Evolutionary conservation across 2,329 filamentous ascomycete genomes (phyloP), one percentile per base, ranked within the genome.

Genomic region (Cladosporium sp.): DNA sequence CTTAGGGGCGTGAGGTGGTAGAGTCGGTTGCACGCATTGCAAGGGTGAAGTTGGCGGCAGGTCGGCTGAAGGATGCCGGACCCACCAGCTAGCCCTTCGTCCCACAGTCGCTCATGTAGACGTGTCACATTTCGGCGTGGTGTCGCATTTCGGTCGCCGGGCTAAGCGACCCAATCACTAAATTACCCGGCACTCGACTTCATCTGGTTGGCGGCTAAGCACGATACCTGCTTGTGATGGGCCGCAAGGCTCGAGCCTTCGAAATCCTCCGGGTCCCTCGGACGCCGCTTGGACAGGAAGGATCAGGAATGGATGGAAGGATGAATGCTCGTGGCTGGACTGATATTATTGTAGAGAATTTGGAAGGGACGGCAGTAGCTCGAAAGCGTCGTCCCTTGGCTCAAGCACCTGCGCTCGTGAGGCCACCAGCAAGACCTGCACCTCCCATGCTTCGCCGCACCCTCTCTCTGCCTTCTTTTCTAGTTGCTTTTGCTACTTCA

Each of bases 341-440:
- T 28, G 22, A 28, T 28, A 28, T 28, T 28, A 28, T 28, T 28
- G 22, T 28, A 28, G 22, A 28, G 22, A 28, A 28, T 28, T 4
- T 28, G 22, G 22, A 28, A 28, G 22, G 22, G 22, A 28, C 7
- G 22, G 22, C 22, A 28, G 22, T 28, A 28, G 22, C 22, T 28
- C 7, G 22, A 7, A 28, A 28, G 22, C 22, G 22, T 28, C 22
- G 22, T 28, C 22, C 22, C 22, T 28, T 28, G 22, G 19, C 28
- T 18, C 28, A 46, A 13, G 14, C 46, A 43, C 32, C 18, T 56
- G 51, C 19, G 59, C 59, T 56, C 50, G 57, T 22, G 55, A 57
- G 19, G 2, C 50, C 42, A 43, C 37, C 52, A 7, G 22, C 5
- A 28, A 28, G 4, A 28, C 22, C 54, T 28, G 19, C 44, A 10